These are phyloP conservation scores for Nemania sp. DNA, from an alignment of 2,329 filamentous ascomycete species.

Conservation along the genomic window DNA sequence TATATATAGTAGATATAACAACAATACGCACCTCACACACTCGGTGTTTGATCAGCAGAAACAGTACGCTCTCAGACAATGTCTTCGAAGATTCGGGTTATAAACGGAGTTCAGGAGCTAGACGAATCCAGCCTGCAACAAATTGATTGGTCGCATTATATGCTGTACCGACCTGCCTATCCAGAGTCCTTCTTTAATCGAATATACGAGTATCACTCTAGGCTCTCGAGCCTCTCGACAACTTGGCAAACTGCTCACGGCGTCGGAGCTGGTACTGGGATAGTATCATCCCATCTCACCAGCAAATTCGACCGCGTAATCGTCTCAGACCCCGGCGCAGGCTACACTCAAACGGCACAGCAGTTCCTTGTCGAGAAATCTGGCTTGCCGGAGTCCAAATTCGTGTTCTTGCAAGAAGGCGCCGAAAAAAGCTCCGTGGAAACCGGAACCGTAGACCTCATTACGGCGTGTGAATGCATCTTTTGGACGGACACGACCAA, in stretches of 20 bases:
- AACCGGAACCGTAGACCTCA: conserved; percentile 28
- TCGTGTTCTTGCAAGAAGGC: conserved; percentile 33
- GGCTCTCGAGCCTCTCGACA: conserved; percentile 1
- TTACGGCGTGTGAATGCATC: conserved; percentile 35
- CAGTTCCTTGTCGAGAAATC: conserved; percentile 27
- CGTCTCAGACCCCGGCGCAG: conserved; percentile 37
- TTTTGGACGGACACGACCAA: conserved; percentile 30
- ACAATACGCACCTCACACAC: too few species aligned
- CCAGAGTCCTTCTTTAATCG: conserved; percentile 28
- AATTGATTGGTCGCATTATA: conserved; percentile 28
- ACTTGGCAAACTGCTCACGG: conserved; percentile 29
- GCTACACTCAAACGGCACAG: conserved; percentile 27
- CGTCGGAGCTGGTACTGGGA: conserved; percentile 27
- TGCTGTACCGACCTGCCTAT: conserved; percentile 26
- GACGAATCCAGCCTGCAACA: conserved; percentile 17
- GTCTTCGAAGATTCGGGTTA: not conserved
- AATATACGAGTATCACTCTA: conserved; percentile 28
- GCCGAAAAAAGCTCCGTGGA: conserved; percentile 33
- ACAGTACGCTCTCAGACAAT: too few species aligned
- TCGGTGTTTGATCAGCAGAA: too few species aligned
- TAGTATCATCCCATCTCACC: conserved; percentile 28
- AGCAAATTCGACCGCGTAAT: conserved; percentile 26
- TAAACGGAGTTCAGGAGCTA: not conserved
- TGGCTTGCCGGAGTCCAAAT: conserved; percentile 24
- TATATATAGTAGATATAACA: too few species aligned